A percentile compares a stretch with the other conserved stretches of the same genome.
Evolutionary conservation across 1,139 yeast species (phyloP).

Genomic region (Pichia inconspicua): DNA sequence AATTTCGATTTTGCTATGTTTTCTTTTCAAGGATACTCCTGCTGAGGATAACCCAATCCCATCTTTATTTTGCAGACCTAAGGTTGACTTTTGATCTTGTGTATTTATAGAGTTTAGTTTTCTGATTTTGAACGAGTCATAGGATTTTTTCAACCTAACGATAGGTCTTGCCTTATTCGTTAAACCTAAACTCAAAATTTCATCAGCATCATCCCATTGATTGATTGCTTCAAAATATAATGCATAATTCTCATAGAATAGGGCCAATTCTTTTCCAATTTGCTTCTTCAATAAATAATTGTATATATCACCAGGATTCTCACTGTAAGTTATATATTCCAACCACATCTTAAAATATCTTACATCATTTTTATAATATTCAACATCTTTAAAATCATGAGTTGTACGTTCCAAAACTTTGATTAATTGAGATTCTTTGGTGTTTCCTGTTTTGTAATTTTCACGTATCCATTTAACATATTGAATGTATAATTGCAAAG

Average conservation of each 20-base stretch:
- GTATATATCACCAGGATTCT: slow-evolving; percentile 66
- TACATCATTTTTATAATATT: slow-evolving; percentile 71
- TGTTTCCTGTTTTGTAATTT: slow-evolving; percentile 61
- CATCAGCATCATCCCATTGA: slow-evolving; percentile 51
- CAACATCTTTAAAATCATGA: slow-evolving; percentile 54
- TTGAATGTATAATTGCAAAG: slow-evolving; percentile 62
- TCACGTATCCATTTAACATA: slow-evolving; percentile 68
- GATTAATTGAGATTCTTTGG: slow-evolving; percentile 60
- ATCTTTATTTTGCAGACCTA: slow-evolving; percentile 15
- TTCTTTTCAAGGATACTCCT: slow-evolving; percentile 3
- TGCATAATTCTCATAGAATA: slow-evolving; percentile 80
- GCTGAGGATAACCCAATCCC: slow-evolving; percentile 17
- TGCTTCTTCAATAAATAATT: slow-evolving; percentile 64
- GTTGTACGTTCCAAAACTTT: slow-evolving; percentile 66
- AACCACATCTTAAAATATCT: slow-evolving; percentile 78
- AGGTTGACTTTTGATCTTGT: background rate
- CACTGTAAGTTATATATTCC: slow-evolving; percentile 60
- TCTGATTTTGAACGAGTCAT: slow-evolving; percentile 40
- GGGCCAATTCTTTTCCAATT: slow-evolving; percentile 61
- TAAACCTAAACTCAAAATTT: slow-evolving; percentile 58
- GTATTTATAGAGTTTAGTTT: slow-evolving; percentile 1
- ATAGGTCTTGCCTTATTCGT: slow-evolving; percentile 56
- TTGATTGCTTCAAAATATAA: slow-evolving; percentile 48
- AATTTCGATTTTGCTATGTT: slow-evolving; percentile 17
- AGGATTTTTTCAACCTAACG: slow-evolving; percentile 44